These are phyloP conservation scores for Phialophora verrucosa DNA, from an alignment of 2,329 filamentous ascomycete genomes.

Conservation along the genomic window DNA sequence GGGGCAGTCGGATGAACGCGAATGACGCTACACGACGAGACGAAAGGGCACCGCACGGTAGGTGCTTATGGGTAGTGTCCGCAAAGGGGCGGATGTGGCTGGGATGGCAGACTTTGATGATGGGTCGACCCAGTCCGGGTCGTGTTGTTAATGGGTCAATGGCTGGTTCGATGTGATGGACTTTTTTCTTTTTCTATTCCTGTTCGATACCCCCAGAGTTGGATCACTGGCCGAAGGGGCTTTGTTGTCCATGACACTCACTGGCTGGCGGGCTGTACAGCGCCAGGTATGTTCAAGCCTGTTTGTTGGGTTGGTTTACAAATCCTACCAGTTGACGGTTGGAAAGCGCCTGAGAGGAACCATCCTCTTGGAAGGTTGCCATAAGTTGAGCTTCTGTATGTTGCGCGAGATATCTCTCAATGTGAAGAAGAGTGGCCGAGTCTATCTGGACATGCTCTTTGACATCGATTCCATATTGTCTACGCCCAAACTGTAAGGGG, in stretches of 20 bases:
- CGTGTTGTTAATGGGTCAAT: not conserved
- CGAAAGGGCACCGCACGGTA: slow-evolving; percentile 11
- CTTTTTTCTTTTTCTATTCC: slow-evolving; percentile 6
- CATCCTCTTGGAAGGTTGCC: not conserved
- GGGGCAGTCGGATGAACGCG: slow-evolving; percentile 9
- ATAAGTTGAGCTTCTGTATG: not conserved
- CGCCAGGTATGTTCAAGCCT: not conserved
- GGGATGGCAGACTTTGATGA: not conserved
- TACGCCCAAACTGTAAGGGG: not conserved
- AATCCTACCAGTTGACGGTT: not conserved
- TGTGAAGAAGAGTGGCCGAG: not conserved
- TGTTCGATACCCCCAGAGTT: slow-evolving; percentile 16
- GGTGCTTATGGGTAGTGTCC: not conserved
- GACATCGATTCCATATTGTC: not conserved
- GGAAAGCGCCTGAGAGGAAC: not conserved
- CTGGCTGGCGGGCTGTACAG: slow-evolving; percentile 9
- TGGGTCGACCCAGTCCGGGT: not conserved
- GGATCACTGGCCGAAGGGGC: slow-evolving; percentile 4
- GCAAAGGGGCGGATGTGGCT: not conserved
- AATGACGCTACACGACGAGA: slow-evolving; percentile 27
- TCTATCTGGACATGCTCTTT: not conserved
- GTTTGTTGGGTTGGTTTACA: not conserved
- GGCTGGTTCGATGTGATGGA: slow-evolving; percentile 4
- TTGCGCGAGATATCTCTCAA: not conserved
- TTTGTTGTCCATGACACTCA: slow-evolving; percentile 10